A percentile compares a stretch with the other conserved stretches of the same genome.
Evolutionary conservation across 129 eudicot genomes (phyloP).

Genomic region (Lonicera japonica): DNA sequence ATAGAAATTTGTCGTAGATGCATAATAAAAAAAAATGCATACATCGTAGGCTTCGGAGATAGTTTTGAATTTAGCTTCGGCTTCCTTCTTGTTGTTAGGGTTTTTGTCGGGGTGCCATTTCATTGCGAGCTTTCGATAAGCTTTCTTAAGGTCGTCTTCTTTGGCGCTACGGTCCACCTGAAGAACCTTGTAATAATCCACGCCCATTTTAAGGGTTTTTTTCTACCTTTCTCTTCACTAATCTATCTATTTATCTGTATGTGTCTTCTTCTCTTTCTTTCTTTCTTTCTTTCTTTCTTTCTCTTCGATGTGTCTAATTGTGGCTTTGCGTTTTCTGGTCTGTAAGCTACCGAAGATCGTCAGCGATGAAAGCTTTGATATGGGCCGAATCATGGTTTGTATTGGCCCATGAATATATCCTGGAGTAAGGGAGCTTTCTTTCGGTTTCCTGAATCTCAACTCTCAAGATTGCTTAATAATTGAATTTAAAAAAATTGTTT

Average conservation of each 20-base stretch:
- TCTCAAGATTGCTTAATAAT: no score
- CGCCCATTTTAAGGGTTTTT: conserved; percentile 58
- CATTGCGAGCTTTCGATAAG: conserved; percentile 82
- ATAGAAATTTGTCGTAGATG: not conserved
- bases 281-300: not conserved
- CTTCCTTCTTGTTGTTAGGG: conserved; percentile 81
- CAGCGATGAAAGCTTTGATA: no score
- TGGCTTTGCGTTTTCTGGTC: no score
- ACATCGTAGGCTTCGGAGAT: conserved; percentile 96
- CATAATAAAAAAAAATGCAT: not conserved
- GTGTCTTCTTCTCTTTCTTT: not conserved
- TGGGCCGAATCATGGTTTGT: no score
- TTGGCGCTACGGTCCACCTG: conserved; percentile 66
- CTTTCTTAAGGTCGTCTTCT: conserved; percentile 77
- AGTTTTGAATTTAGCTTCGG: conserved; percentile 83
- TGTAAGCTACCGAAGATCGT: no score
- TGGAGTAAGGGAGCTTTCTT: no score
- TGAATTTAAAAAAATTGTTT: no score
- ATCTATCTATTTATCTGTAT: not conserved
- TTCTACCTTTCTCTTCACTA: not conserved
- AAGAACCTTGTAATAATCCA: conserved; percentile 58
- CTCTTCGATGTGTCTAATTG: not conserved
- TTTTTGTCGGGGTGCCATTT: conserved; percentile 70
- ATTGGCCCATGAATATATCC: no score
- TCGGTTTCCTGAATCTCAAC: no score